Percentiles rank a stretch among this genome's conserved stretches.
These are phyloP conservation scores for Serendipita indica DNA, from an alignment of 768 basidiomycete genomes.

Conservation along the genomic window DNA sequence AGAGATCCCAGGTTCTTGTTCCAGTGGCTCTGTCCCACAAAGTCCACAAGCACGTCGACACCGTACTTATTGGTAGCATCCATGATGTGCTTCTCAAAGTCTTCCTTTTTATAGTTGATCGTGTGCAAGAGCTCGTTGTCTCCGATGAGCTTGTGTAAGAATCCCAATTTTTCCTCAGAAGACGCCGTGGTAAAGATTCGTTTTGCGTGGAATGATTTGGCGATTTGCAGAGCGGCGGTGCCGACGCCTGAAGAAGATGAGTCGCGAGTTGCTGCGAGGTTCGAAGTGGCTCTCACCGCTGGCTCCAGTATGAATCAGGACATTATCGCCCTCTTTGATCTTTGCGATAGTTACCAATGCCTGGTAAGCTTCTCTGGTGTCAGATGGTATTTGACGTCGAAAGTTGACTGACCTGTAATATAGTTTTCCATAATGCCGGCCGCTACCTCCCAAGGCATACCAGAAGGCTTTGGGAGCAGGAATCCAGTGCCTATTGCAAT, in stretches of 20 bases:
- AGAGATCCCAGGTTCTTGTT: conserved; percentile 19
- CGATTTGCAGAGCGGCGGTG: conserved; percentile 74
- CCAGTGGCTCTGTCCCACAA: conserved; percentile 21
- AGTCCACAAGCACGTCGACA: conserved; percentile 25
- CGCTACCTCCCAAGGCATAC: conserved; percentile 70
- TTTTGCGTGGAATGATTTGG: conserved; percentile 54
- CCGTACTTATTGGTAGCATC: conserved; percentile 18
- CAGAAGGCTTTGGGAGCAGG: conserved; percentile 55
- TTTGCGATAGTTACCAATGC: conserved; percentile 52
- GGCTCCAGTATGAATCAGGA: conserved; percentile 81
- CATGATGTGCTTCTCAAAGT: conserved; percentile 24
- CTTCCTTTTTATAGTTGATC: conserved; percentile 25
- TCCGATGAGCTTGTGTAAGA: conserved; percentile 14
- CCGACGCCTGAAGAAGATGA: conserved; percentile 45
- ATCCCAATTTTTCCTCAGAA: conserved; percentile 37
- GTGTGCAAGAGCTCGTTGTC: conserved; percentile 17
- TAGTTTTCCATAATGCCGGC: conserved; percentile 81
- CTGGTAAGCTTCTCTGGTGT: conserved; percentile 35
- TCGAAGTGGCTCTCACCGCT: conserved; percentile 23
- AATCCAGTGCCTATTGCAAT: conserved; percentile 51
- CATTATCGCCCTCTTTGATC: conserved; percentile 52
- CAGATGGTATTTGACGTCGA: conserved; percentile 3
- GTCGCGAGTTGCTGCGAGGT: not conserved
- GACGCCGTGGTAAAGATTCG: conserved; percentile 79
- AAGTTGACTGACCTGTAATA: conserved; percentile 48